These are phyloP conservation scores for Haplographium delicatum DNA, from an alignment of 495 filamentous ascomycete genomes.

Conservation along the genomic window DNA sequence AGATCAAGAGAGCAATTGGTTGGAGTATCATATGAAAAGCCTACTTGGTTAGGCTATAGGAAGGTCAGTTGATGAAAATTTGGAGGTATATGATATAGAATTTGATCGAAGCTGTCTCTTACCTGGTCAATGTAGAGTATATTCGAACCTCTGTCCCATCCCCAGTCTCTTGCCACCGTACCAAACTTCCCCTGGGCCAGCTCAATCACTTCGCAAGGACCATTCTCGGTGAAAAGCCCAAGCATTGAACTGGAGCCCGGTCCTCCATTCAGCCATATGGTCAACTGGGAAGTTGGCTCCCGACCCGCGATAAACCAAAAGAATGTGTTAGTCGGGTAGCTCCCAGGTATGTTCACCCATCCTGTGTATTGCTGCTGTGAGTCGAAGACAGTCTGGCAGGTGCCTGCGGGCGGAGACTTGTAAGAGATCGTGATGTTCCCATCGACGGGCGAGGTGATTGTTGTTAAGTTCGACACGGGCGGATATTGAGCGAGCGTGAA, in stretches of 20 bases:
- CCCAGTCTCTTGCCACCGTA: constrained; percentile 40
- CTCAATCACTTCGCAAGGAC: constrained; percentile 40
- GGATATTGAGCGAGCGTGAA: constrained; percentile 26
- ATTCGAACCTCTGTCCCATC: constrained; percentile 70
- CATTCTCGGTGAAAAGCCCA: constrained; percentile 60
- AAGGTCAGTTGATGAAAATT: constrained; percentile 13
- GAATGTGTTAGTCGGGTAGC: constrained; percentile 68
- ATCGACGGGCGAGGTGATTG: constrained; percentile 51
- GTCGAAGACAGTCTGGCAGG: constrained; percentile 50
- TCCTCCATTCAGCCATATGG: constrained; percentile 68
- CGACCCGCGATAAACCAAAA: constrained; percentile 73
- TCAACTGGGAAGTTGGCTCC: constrained; percentile 53
- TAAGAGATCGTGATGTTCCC: constrained; percentile 55
- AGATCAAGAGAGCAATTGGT: constrained; percentile 45
- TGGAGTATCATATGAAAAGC: constrained; percentile 50
- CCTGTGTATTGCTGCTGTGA: constrained; percentile 49
- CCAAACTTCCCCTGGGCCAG: constrained; percentile 46
- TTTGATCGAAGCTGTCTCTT: too few relatives aligned
- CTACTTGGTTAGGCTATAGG: constrained; percentile 48
- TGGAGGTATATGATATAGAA: background rate
- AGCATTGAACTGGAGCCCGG: constrained; percentile 61
- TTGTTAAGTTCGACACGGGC: constrained; percentile 36
- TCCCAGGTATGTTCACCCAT: constrained; percentile 41
- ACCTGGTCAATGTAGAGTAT: constrained; percentile 69
- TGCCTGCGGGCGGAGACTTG: constrained; percentile 48